Base-by-base conservation (phyloP, 140 eudicot genomes). In the Erigeron philadelphicus region DNA sequence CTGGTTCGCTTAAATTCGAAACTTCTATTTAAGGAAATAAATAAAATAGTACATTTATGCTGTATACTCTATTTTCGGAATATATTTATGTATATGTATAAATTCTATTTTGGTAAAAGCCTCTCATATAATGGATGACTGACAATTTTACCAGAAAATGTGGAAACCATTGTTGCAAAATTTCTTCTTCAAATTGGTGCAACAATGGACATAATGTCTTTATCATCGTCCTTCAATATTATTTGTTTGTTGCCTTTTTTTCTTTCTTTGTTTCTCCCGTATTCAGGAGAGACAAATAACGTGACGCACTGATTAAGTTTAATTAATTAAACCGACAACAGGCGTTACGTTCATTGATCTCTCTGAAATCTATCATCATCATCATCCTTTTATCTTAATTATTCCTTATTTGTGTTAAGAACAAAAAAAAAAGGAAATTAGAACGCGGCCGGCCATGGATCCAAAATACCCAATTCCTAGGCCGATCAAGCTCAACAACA, bases 341-440 rank as follows among this genome's bases (percentile, higher is more conserved):
- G 16, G 77, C 81, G 77, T 64, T 64, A 71, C 81, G 81, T 77
- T 71, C 77, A 77, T 77, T 77, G 77, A 45, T 77, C 81, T 77
- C 81, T 64, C 68, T 70, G 72, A 70, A 76, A 38, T 56, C 41
- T 11, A 61, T 76, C 72, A 61, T 48, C 52, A 5, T 48, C 48
- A 11, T 48, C 61, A 21, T 61, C 47, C 8, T 53, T 53, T 9
- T 12, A 62, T 31, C 38, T 31, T 40, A 17, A 45, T 64, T 31
- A 45, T 64, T 31, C 8, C 10, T 10, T 65, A 12, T n/a, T 11
- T n/a, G 38, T 54, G 7, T 45, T 21, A 21, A 8, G n/a, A 2
- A 45, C 9, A 45, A 45, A 8, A 45, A 45, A 8, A 45, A 5
- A 45, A 45, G 8, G 1, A 45, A 45, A 45, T 45, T 45, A 11